Base-by-base conservation (phyloP, 331 rosid genomes). In the Quercus lobata region DNA sequence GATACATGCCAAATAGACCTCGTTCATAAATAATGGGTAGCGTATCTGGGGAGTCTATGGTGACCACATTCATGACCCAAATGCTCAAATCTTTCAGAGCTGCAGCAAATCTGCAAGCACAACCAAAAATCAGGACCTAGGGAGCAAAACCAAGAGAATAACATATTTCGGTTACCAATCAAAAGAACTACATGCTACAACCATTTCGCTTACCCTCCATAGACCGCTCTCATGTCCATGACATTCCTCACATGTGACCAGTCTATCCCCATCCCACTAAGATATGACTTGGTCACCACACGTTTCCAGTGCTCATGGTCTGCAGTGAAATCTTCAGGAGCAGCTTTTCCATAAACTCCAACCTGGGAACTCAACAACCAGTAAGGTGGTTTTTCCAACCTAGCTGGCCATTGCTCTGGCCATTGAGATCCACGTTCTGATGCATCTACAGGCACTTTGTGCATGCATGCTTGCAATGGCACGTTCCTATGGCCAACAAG, bases 341-440 rank as follows among this genome's bases (percentile, higher is more conserved):
- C 97, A 57, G 99, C 83, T 83, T 94, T 93, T 77, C 99, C 99
- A 71, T 96, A 96, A 62, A 91, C 99, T 88, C 99, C 99, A 58
- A 82, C 87, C 73, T 91, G 90, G 82, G 98, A 90, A 81, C 83
- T 85, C 74, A 78, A 80, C 85, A 96, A 82, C 99, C 99, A 96
- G 82, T 90, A 96, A 60, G 99, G 99, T 81, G 90, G 8, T 77
- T 88, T 89, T 82, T 86, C 84, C 89, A 92, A 79, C 86, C 99
- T 88, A 21, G 84, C 84, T 27, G 97, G 91, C 99, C 99, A 96
- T 82, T 83, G 87, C 83, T 83, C 93, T 1, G 99, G 99, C 97
- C 94, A 96, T 73, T 91, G 92, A 79, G 98, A 89, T 72, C 99
- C 99, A 71, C 97, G 98, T 56, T 84, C 92, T 30, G 86, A 71